Percentiles rank a stretch among this genome's conserved stretches.
These are phyloP conservation scores for Fusarium scirpi DNA, from an alignment of 2,329 filamentous ascomycete genomes.

Conservation along the genomic window DNA sequence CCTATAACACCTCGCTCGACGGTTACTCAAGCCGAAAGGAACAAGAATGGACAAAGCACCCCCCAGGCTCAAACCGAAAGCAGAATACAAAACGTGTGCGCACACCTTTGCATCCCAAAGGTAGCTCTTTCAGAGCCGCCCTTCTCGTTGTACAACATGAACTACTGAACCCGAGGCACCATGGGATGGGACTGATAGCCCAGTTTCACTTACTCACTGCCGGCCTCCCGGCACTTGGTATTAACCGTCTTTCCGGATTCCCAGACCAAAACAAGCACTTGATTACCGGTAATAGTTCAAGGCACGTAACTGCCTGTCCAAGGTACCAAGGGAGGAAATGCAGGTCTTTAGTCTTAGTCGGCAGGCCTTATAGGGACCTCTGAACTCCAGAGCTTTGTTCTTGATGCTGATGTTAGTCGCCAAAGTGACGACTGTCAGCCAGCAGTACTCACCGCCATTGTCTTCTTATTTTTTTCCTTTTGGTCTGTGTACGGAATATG, in stretches of 20 bases:
- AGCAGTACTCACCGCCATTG: slow-evolving; percentile 17
- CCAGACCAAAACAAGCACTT: background rate
- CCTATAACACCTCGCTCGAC: background rate
- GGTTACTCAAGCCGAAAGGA: slow-evolving; percentile 3
- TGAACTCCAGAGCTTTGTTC: background rate
- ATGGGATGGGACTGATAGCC: background rate
- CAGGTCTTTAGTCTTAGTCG: background rate
- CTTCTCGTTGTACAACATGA: slow-evolving; percentile 4
- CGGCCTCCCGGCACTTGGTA: slow-evolving; percentile 16
- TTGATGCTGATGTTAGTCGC: background rate
- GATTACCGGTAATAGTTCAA: background rate
- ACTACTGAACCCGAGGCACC: slow-evolving; percentile 2
- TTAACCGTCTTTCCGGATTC: slow-evolving; percentile 1
- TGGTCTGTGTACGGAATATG: background rate
- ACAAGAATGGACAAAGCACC: background rate
- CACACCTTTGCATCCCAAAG: background rate
- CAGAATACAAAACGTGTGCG: slow-evolving; percentile 1
- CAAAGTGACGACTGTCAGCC: background rate
- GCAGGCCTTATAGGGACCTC: background rate
- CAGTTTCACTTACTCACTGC: slow-evolving; percentile 19
- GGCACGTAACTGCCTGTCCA: too few species aligned
- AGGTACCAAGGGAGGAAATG: background rate
- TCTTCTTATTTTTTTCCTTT: background rate
- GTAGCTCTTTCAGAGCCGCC: slow-evolving; percentile 1
- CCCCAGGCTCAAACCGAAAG: background rate